Evolutionary conservation across 2,329 filamentous ascomycete species (phyloP).

Genomic region (Fusarium sp.): DNA sequence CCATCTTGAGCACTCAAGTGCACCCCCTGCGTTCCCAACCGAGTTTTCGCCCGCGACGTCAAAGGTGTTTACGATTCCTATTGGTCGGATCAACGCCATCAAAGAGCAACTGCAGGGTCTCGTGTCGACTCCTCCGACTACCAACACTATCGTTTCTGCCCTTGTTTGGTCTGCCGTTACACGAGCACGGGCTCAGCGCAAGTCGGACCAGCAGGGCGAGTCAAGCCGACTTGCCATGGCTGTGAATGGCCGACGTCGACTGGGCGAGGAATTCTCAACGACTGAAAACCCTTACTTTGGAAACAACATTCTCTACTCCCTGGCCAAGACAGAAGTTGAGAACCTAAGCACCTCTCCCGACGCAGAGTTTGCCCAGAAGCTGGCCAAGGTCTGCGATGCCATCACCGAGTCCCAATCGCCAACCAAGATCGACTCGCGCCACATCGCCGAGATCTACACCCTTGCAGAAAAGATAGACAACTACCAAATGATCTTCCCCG

Average conservation of each 20-base stretch:
- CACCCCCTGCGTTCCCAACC: neutral
- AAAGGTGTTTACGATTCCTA: slow-evolving; percentile 10
- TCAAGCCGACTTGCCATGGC: slow-evolving; percentile 15
- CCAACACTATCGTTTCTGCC: slow-evolving; percentile 12
- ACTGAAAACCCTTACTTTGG: slow-evolving; percentile 8
- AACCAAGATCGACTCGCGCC: neutral
- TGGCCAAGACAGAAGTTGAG: neutral
- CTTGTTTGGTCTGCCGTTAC: slow-evolving; percentile 14
- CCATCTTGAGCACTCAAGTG: slow-evolving; percentile 11
- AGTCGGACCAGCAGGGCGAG: neutral
- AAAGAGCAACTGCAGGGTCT: neutral
- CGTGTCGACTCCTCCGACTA: neutral
- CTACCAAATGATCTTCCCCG: slow-evolving; percentile 15
- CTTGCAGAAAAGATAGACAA: neutral
- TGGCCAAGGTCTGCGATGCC: neutral
- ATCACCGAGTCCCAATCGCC: slow-evolving; percentile 4
- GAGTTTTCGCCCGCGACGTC: slow-evolving; percentile 14
- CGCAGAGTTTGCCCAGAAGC: neutral
- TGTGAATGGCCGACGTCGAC: slow-evolving; percentile 11
- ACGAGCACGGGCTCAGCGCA: neutral
- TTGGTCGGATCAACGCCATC: neutral
- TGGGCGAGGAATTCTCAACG: neutral
- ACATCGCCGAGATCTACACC: slow-evolving; percentile 16
- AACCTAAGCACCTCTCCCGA: neutral
- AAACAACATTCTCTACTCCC: slow-evolving; percentile 10